phyloP scores from a whole-genome alignment of 108 stramenopile species.

The Cyclotella atomus region DNA sequence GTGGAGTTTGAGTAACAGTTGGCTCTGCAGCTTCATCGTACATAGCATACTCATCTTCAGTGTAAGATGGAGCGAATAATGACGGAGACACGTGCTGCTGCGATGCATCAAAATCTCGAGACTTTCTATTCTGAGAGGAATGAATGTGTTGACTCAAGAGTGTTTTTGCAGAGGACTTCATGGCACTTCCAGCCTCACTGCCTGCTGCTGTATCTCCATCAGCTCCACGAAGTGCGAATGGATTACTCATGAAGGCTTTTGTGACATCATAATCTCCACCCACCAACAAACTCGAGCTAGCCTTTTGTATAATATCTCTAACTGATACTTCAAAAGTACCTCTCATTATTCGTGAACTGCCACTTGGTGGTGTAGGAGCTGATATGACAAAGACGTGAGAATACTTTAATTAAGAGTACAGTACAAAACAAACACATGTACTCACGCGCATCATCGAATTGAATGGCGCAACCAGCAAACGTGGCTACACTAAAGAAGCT shows the following conservation, averaged over 20 bases:
- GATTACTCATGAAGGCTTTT: neutral
- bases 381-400: no score
- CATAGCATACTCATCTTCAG: conserved; percentile 27
- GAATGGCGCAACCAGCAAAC: conserved; percentile 72
- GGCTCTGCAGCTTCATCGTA: conserved; percentile 75
- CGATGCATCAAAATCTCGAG: neutral
- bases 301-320: conserved; percentile 38
- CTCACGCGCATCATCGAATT: conserved; percentile 90
- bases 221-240: neutral
- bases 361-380: conserved; percentile 86
- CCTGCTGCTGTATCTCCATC: conserved; percentile 2
- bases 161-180: conserved; percentile 24
- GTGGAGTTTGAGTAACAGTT: conserved; percentile 68
- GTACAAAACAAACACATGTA: no score
- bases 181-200: neutral
- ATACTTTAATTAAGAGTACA: no score
- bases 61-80: conserved; percentile 24
- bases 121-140: neutral
- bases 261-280: conserved; percentile 12
- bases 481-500: conserved; percentile 66
- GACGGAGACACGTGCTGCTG: conserved; percentile 9
- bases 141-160: conserved; percentile 27
- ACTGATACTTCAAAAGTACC: conserved; percentile 45
- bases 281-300: conserved; percentile 43
- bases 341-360: conserved; percentile 65